phyloP scores from a whole-genome alignment of 129 eudicot species.

The Helianthus annuus region DNA sequence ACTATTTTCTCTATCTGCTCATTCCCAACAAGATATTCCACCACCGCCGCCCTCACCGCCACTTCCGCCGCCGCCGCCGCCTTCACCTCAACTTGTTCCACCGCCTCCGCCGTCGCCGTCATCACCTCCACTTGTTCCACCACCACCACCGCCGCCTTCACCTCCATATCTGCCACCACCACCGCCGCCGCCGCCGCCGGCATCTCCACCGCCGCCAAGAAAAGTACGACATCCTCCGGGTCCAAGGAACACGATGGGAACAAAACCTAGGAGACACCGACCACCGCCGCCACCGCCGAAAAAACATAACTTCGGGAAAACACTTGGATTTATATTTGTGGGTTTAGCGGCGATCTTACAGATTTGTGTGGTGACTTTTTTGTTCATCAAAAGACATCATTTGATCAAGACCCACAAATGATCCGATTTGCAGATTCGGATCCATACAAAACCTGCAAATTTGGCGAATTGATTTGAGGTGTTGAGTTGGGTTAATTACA shows the following conservation, averaged over 20 bases:
- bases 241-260: conserved; percentile 16
- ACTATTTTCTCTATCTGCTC: conserved; percentile 2
- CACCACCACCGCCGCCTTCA: conserved; percentile 14
- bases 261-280: conserved; percentile 17
- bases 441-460: background rate
- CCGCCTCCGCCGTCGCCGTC: conserved; percentile 15
- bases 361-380: conserved; percentile 35
- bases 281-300: conserved; percentile 16
- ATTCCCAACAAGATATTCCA: conserved; percentile 23
- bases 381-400: conserved; percentile 32
- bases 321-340: conserved; percentile 36
- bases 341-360: conserved; percentile 35
- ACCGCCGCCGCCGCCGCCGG: background rate
- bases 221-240: conserved; percentile 15
- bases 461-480: background rate
- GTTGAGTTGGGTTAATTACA: background rate
- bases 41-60: background rate
- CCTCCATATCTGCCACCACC: background rate
- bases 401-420: conserved; percentile 25
- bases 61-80: background rate
- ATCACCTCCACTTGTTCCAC: conserved; percentile 2
- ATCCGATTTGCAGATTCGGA: background rate
- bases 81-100: background rate
- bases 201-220: conserved; percentile 3
- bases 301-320: conserved; percentile 29